Conservation (phyloP, 2,329 filamentous ascomycete species). For the Cercospora sp. region DNA sequence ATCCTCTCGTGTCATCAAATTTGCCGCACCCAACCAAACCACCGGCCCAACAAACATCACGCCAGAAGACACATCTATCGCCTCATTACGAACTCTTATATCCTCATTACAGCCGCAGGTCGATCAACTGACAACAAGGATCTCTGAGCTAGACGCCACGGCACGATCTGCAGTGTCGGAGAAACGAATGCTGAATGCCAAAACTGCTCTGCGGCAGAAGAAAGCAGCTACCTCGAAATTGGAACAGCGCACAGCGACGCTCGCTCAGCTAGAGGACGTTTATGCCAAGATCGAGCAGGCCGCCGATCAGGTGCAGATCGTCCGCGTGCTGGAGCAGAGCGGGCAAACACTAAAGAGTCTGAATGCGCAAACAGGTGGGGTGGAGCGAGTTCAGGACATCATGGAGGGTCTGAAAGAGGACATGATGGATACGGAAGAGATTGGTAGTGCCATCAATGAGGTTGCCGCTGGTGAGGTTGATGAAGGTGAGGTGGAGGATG, state of each 20-base stretch:
- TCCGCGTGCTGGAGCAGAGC: conserved; percentile 78
- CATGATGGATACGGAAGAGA: conserved; percentile 79
- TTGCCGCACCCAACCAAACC: conserved; percentile 58
- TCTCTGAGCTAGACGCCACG: conserved; percentile 51
- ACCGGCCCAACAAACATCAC: conserved; percentile 57
- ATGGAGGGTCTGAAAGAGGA: conserved; percentile 73
- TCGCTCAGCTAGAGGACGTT: conserved; percentile 80
- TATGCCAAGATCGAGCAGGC: conserved; percentile 84
- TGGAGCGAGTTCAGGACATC: conserved; percentile 72
- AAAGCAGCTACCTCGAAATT: conserved; percentile 77
- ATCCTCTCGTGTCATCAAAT: conserved; percentile 63
- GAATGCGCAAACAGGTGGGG: conserved; percentile 74
- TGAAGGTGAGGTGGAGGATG: conserved; percentile 82
- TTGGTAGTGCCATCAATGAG: conserved; percentile 74
- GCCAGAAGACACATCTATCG: conserved; percentile 76
- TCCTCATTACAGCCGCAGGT: conserved; percentile 66
- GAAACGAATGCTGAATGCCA: conserved; percentile 73
- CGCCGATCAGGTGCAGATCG: conserved; percentile 76
- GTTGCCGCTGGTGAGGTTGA: conserved; percentile 57
- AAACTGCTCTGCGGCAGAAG: conserved; percentile 77
- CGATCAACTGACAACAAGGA: conserved; percentile 59
- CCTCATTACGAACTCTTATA: conserved; percentile 74
- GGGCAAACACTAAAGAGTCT: conserved; percentile 69
- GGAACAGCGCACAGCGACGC: conserved; percentile 67
- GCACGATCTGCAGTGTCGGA: conserved; percentile 70